These are phyloP conservation scores for Leptographium flavum DNA, from an alignment of 2,329 filamentous ascomycete genomes.

Conservation along the genomic window DNA sequence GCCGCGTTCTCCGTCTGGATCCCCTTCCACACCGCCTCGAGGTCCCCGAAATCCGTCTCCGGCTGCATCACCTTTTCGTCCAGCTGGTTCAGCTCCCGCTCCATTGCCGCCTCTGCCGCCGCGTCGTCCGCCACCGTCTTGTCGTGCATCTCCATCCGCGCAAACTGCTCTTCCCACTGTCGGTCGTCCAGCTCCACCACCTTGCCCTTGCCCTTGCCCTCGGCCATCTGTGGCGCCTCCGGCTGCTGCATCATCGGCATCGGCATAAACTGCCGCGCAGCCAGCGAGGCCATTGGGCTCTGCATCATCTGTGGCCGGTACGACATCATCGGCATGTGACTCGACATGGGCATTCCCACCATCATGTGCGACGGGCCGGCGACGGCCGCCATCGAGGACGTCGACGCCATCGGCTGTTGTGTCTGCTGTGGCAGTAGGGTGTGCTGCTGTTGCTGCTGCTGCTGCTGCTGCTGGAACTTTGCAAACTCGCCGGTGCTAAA, in stretches of 20 bases:
- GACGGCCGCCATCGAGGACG: slow-evolving; percentile 50
- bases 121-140: slow-evolving; percentile 45
- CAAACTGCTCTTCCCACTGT: slow-evolving; percentile 95
- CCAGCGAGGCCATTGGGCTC: too few species aligned
- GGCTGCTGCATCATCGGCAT: slow-evolving; percentile 25
- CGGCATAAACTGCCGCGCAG: slow-evolving; percentile 18
- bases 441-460: slow-evolving; percentile 32
- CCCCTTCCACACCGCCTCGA: slow-evolving; percentile 79
- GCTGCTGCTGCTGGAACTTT: slow-evolving; percentile 64
- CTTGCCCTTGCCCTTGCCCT: slow-evolving; percentile 57
- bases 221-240: slow-evolving; percentile 20
- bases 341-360: slow-evolving; percentile 22
- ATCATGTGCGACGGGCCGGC: slow-evolving; percentile 35
- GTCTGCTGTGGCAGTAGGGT: background rate
- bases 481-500: slow-evolving; percentile 75
- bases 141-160: slow-evolving; percentile 63
- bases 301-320: slow-evolving; percentile 28
- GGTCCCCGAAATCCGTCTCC: slow-evolving; percentile 68
- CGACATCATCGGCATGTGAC: slow-evolving; percentile 30
- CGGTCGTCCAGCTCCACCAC: slow-evolving; percentile 87
- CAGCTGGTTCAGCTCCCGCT: slow-evolving; percentile 76
- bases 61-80: slow-evolving; percentile 51
- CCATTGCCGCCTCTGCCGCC: slow-evolving; percentile 55
- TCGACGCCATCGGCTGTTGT: slow-evolving; percentile 15
- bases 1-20: slow-evolving; percentile 64